Base-by-base conservation (phyloP, 495 filamentous ascomycete species). In the Neohortaea acidophila region DNA sequence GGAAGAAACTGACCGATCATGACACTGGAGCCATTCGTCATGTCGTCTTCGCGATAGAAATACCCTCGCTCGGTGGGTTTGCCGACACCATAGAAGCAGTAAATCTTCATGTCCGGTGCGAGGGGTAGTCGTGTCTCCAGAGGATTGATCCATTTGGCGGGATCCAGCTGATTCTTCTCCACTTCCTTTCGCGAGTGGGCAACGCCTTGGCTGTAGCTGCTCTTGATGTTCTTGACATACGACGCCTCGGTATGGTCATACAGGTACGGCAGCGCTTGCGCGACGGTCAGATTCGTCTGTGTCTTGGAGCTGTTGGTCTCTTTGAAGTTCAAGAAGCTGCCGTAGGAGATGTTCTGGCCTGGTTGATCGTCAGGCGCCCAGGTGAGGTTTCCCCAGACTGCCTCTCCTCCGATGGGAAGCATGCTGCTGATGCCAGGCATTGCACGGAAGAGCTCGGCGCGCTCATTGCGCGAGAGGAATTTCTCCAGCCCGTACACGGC, bases 401-500 rank as follows among this genome's bases (percentile, higher is more conserved):
- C 81, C 36, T 89, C 74, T 18, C 89, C 89, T 19, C 91, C 89
- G 36, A 93, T 85, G n/a, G 89, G 89, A 1, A 97, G 68, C 85
- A 97, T 94, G 40, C 81, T 86, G 13, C 81, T 87, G 36, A 93
- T 83, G 3, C 89, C 89, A 0, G 89, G 91, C 86, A 96, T 96
- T 21, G 84, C 82, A 36, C 91, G 75, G 64, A 97, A 92, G 22
- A 97, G 84, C 54, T 94, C 84, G 5, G 79, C 83, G 31, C 89
- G 72, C 55, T 97, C 89, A 37, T 84, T 72, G 43, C 78, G 81
- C 46, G 75, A 81, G 4, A 97, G 68, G 58, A 97, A 97, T 50
- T 87, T 93, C 59, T 97, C 89, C 1, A 97, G 71, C 0, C 89
- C 91, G 51, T 94, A 97, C 10, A 97, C 85, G 7, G 89, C 89